phyloP scores from a whole-genome alignment of 2,329 filamentous ascomycete genomes.

The Helicocarpus griseus region DNA sequence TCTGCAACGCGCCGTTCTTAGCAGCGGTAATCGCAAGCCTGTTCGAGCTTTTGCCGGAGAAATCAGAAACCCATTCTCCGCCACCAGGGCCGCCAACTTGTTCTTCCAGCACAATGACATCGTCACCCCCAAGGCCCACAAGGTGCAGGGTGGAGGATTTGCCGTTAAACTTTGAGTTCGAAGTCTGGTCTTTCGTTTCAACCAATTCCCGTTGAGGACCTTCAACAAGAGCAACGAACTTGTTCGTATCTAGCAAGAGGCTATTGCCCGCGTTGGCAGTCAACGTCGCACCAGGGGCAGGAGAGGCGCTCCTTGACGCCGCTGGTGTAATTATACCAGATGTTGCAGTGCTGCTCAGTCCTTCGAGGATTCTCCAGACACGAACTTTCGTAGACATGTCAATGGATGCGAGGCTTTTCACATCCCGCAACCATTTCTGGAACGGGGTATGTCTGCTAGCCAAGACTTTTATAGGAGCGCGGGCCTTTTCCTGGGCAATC shows the following conservation, averaged over 20 bases:
- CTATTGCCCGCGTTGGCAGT: slow-evolving; percentile 34
- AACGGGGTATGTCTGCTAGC: slow-evolving; percentile 62
- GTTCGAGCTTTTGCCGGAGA: slow-evolving; percentile 28
- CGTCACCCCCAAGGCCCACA: slow-evolving; percentile 60
- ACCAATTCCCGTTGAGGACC: slow-evolving; percentile 56
- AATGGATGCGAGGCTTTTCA: slow-evolving; percentile 61
- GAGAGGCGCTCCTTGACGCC: slow-evolving; percentile 33
- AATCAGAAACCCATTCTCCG: slow-evolving; percentile 48
- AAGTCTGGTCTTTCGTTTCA: slow-evolving; percentile 59
- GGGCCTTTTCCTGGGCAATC: slow-evolving; percentile 50
- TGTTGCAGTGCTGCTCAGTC: slow-evolving; percentile 35
- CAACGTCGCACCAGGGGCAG: slow-evolving; percentile 34
- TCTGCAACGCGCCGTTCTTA: slow-evolving; percentile 22
- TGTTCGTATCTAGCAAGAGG: slow-evolving; percentile 52
- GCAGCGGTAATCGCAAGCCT: slow-evolving; percentile 43
- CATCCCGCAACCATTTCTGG: slow-evolving; percentile 63
- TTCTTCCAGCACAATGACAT: slow-evolving; percentile 78
- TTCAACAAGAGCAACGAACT: slow-evolving; percentile 53
- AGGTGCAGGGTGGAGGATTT: slow-evolving; percentile 54
- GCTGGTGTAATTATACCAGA: slow-evolving; percentile 36
- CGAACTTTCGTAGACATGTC: slow-evolving; percentile 64
- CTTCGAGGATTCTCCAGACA: slow-evolving; percentile 55
- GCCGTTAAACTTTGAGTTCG: slow-evolving; percentile 65
- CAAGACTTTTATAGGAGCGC: slow-evolving; percentile 55
- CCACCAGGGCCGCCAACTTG: slow-evolving; percentile 46